Evolutionary conservation across 768 basidiomycete species (phyloP).

Genomic region (Coprinopsis strossmayeri): DNA sequence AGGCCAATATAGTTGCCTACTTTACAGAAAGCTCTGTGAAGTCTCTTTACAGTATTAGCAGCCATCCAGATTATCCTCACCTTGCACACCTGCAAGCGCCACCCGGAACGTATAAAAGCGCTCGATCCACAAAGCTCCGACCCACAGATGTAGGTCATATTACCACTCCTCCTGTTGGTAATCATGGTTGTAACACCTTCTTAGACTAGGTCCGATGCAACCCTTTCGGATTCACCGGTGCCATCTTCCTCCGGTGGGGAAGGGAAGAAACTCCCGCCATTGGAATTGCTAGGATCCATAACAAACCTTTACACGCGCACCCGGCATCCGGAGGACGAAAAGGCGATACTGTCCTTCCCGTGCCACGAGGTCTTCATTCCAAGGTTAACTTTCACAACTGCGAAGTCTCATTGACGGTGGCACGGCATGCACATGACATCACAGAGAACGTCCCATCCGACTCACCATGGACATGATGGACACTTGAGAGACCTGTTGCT

Average conservation of each 20-base stretch:
- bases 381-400: background rate
- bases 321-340: slow-evolving; percentile 69
- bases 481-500: no score
- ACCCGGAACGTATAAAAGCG: slow-evolving; percentile 55
- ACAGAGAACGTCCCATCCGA: no score
- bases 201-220: no score
- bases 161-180: no score
- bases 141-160: no score
- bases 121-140: slow-evolving; percentile 17
- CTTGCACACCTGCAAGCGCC: slow-evolving; percentile 53
- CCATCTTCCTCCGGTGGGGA: background rate
- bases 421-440: no score
- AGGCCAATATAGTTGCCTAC: slow-evolving; percentile 56
- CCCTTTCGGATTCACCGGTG: no score
- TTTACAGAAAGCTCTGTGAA: slow-evolving; percentile 60
- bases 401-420: no score
- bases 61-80: slow-evolving; percentile 45
- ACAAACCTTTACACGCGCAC: no score
- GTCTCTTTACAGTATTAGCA: slow-evolving; percentile 51
- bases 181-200: no score
- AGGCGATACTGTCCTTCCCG: slow-evolving; percentile 57
- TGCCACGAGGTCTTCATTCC: slow-evolving; percentile 9
- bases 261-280: slow-evolving; percentile 41
- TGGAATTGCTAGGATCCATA: slow-evolving; percentile 65
- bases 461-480: no score